Evolutionary conservation across 1,284 basidiomycete genomes (phyloP).

Genomic region (Melampsora americana): DNA sequence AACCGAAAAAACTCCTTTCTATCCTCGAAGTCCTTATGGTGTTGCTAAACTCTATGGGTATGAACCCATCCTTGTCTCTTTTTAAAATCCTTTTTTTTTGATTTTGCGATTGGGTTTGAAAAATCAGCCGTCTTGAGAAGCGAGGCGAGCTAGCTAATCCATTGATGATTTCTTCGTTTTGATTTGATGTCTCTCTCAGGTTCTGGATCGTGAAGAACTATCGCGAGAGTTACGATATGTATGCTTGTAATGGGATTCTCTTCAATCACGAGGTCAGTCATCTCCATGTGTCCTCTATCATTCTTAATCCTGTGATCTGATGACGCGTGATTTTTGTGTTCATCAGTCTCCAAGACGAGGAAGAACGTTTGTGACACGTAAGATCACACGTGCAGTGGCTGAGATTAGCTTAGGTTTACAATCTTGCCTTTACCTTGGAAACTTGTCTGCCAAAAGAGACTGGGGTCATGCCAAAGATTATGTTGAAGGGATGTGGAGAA

Average conservation of each 20-base stretch:
- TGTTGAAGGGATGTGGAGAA: slow-evolving; percentile 90
- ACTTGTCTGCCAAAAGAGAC: slow-evolving; percentile 82
- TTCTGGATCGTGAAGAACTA: slow-evolving; percentile 89
- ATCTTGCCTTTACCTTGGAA: slow-evolving; percentile 79
- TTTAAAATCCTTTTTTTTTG: slow-evolving; percentile 18
- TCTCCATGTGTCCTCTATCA: not conserved
- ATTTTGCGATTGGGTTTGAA: slow-evolving; percentile 53
- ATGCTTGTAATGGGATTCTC: slow-evolving; percentile 74
- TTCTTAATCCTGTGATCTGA: not conserved
- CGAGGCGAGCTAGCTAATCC: not conserved
- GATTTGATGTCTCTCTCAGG: slow-evolving; percentile 58
- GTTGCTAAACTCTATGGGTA: slow-evolving; percentile 71
- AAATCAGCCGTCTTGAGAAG: not conserved
- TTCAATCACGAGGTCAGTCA: slow-evolving; percentile 74
- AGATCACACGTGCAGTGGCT: slow-evolving; percentile 81
- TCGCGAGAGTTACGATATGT: slow-evolving; percentile 78
- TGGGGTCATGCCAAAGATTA: slow-evolving; percentile 88
- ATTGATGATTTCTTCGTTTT: not conserved
- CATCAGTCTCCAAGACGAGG: slow-evolving; percentile 72
- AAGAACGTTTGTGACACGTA: slow-evolving; percentile 86
- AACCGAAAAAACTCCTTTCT: slow-evolving; percentile 86
- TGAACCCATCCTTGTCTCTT: slow-evolving; percentile 50
- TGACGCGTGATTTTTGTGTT: not conserved
- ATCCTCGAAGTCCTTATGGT: slow-evolving; percentile 85
- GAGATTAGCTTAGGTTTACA: slow-evolving; percentile 83